These are phyloP conservation scores for Aspergillus pseudoviridinutans DNA, from an alignment of 2,329 filamentous ascomycete species.

Conservation along the genomic window DNA sequence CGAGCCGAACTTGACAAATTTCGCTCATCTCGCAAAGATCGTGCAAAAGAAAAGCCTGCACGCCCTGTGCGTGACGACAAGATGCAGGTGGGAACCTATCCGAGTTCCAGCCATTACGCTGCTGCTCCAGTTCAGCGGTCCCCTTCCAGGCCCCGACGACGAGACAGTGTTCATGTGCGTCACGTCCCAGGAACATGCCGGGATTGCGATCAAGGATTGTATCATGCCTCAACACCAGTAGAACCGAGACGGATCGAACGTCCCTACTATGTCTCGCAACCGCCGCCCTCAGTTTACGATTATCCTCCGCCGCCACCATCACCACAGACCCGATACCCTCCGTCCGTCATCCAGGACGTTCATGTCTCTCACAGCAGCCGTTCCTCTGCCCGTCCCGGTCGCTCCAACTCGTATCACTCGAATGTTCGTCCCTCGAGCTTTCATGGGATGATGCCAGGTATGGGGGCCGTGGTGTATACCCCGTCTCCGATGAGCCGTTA, in stretches of 20 bases:
- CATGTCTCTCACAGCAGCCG: constrained; percentile 27
- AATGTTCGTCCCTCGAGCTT: constrained; percentile 37
- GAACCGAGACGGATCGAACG: constrained; percentile 32
- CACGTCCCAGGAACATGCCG: constrained; percentile 32
- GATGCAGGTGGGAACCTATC: constrained; percentile 33
- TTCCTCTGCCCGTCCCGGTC: constrained; percentile 24
- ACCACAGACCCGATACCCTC: constrained; percentile 28
- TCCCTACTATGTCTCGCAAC: constrained; percentile 25
- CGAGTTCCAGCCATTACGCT: constrained; percentile 25
- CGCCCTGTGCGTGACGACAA: constrained; percentile 29
- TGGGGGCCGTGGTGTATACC: constrained; percentile 26
- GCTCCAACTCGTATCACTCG: constrained; percentile 35
- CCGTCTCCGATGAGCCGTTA: constrained; percentile 26
- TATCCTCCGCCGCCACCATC: constrained; percentile 26
- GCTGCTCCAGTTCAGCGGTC: constrained; percentile 27
- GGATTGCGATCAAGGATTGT: constrained; percentile 33
- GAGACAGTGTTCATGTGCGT: constrained; percentile 27
- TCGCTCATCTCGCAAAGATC: constrained; percentile 30
- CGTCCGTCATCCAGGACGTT: constrained; percentile 27
- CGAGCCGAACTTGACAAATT: constrained; percentile 24
- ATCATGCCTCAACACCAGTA: constrained; percentile 29
- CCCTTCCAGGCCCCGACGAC: constrained; percentile 31
- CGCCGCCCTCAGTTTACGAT: constrained; percentile 26
- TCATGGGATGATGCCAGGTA: constrained; percentile 33
- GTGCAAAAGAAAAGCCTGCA: constrained; percentile 26